These are phyloP conservation scores for Leccinum pellstonianum DNA, from an alignment of 768 basidiomycete species.

Conservation along the genomic window DNA sequence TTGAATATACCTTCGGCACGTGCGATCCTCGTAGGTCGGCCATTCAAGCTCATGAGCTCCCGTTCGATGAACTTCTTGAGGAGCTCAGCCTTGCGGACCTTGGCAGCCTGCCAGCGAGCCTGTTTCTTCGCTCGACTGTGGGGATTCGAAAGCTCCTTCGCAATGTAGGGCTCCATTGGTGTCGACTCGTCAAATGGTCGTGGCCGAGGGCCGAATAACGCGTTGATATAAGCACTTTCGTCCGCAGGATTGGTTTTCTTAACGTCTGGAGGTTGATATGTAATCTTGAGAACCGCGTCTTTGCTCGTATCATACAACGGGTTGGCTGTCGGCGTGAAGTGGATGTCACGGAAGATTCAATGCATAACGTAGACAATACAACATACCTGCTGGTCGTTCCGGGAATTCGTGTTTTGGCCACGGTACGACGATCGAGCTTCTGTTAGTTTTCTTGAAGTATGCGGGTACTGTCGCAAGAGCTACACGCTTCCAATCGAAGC, in stretches of 20 bases:
- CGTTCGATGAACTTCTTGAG: conserved; percentile 53
- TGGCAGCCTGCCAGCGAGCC: conserved; percentile 65
- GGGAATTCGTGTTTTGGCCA: conserved; percentile 62
- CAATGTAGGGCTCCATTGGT: conserved; percentile 66
- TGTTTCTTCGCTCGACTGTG: conserved; percentile 83
- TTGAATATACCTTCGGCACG: conserved; percentile 74
- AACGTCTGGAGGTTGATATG: conserved; percentile 62
- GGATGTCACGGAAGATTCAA: conserved; percentile 9
- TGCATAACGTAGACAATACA: background rate
- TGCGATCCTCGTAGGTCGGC: conserved; percentile 60
- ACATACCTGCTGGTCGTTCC: conserved; percentile 34
- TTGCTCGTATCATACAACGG: conserved; percentile 61
- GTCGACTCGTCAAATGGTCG: conserved; percentile 47
- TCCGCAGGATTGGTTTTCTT: conserved; percentile 37
- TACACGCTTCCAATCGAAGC: conserved; percentile 72
- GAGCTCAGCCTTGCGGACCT: conserved; percentile 45
- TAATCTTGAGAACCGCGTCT: conserved; percentile 63
- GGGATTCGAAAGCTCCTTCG: conserved; percentile 75
- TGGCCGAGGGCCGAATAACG: conserved; percentile 40
- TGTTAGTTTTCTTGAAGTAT: conserved; percentile 36
- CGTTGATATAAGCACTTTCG: conserved; percentile 62
- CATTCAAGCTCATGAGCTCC: conserved; percentile 55
- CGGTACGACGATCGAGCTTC: conserved; percentile 47
- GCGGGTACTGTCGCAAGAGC: conserved; percentile 67
- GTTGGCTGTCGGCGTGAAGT: conserved; percentile 24